phyloP scores from a whole-genome alignment of 2,329 filamentous ascomycete genomes.

The Raffaelea albimanens region DNA sequence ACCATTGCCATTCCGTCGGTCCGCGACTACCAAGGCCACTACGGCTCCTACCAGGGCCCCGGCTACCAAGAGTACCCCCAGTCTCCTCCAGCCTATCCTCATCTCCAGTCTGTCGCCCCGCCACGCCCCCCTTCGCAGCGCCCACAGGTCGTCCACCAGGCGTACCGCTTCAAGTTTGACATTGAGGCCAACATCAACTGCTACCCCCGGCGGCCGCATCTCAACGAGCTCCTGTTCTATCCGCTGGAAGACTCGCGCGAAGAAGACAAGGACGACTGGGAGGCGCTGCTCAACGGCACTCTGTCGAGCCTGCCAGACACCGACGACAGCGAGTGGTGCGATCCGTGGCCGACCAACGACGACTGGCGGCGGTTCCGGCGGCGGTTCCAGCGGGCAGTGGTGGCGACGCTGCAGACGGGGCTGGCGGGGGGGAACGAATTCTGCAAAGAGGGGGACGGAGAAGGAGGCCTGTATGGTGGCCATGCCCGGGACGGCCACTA shows the following conservation, averaged over 20 bases:
- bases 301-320: neutral
- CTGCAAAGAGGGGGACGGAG: neutral
- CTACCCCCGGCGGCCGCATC: conserved; percentile 30
- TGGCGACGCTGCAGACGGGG: conserved; percentile 16
- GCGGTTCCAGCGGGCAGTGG: conserved; percentile 23
- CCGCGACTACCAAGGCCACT: no score
- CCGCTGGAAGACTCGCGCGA: conserved; percentile 16
- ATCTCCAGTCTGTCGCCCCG: neutral
- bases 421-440: conserved; percentile 8
- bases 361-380: conserved; percentile 28
- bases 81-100: neutral
- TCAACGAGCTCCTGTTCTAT: conserved; percentile 29
- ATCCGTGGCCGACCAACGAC: conserved; percentile 29
- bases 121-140: neutral
- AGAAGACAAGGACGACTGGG: conserved; percentile 17
- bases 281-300: conserved; percentile 7
- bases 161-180: conserved; percentile 37
- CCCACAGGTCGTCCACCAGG: conserved; percentile 32
- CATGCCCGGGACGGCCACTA: neutral
- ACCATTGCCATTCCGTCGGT: no score
- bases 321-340: conserved; percentile 21
- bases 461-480: neutral
- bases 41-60: no score
- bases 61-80: conserved; percentile 2
- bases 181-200: conserved; percentile 36